Evolutionary conservation across 139 green algal genomes (phyloP).

Genomic region (Limnomonas spitsbergensis): DNA sequence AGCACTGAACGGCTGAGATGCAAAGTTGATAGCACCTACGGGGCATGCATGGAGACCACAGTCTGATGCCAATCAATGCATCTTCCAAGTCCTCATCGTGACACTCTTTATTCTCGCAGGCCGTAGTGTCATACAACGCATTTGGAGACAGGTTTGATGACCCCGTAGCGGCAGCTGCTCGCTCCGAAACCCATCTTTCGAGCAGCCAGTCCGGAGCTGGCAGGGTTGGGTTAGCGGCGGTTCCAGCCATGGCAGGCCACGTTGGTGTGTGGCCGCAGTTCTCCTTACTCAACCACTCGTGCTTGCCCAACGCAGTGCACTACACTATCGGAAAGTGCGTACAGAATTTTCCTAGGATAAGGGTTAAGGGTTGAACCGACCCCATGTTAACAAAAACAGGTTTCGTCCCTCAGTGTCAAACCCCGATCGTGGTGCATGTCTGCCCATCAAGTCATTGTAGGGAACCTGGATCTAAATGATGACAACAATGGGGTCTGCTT

Average conservation of each 20-base stretch:
- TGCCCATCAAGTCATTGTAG: neutral
- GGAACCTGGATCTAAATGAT: neutral
- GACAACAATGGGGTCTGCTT: too few species aligned
- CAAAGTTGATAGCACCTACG: too few species aligned
- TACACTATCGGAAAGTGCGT: constrained; percentile 33
- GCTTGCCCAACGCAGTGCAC: constrained; percentile 43
- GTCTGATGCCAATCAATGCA: too few species aligned
- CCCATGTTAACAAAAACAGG: neutral
- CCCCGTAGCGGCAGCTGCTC: constrained; percentile 4
- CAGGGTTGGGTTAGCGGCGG: neutral
- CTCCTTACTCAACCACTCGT: constrained; percentile 44
- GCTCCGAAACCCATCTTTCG: neutral
- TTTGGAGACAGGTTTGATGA: constrained; percentile 54
- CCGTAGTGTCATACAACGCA: constrained; percentile 38
- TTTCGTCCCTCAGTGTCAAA: too few species aligned
- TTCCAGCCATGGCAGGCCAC: constrained; percentile 4
- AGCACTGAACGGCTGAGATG: too few species aligned
- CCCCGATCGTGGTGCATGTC: too few species aligned
- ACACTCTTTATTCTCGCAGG: too few species aligned
- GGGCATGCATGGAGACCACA: too few species aligned
- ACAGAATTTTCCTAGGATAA: neutral
- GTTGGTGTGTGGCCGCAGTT: constrained; percentile 51
- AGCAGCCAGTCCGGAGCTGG: neutral
- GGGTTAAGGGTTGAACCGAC: neutral
- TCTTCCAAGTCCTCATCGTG: too few species aligned